Conservation (phyloP, 1,284 basidiomycete species). For the Trichosporon inkin region DNA sequence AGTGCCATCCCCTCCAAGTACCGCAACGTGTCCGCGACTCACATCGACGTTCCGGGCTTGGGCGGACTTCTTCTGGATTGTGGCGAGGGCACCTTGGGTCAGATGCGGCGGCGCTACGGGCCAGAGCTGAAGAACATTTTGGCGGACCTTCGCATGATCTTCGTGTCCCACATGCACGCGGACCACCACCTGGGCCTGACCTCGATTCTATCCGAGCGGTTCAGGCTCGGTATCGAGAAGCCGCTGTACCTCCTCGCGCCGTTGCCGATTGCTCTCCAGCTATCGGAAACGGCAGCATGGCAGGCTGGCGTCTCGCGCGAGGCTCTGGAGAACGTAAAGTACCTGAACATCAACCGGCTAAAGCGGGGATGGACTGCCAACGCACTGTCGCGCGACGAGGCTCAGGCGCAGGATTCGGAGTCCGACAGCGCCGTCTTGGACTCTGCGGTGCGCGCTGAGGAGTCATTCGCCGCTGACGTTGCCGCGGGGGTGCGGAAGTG, state of each 20-base stretch:
- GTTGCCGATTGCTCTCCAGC: slow-evolving; percentile 41
- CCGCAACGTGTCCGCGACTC: slow-evolving; percentile 75
- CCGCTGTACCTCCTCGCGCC: slow-evolving; percentile 64
- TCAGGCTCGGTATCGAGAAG: slow-evolving; percentile 55
- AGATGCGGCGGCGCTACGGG: slow-evolving; percentile 75
- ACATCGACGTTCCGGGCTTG: slow-evolving; percentile 64
- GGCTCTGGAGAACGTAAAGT: slow-evolving; percentile 41
- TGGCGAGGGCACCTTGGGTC: slow-evolving; percentile 89
- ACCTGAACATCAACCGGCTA: slow-evolving; percentile 33
- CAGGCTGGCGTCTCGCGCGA: slow-evolving; percentile 26
- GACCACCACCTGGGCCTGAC: slow-evolving; percentile 88
- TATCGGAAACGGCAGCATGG: slow-evolving; percentile 49
- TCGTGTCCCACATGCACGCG: slow-evolving; percentile 84
- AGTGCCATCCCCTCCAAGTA: slow-evolving; percentile 79
- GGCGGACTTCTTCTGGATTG: slow-evolving; percentile 79
- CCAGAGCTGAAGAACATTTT: slow-evolving; percentile 56
- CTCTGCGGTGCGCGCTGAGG: slow-evolving; percentile 1
- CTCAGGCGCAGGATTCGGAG: not conserved
- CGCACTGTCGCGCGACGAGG: not conserved
- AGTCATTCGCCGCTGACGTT: slow-evolving; percentile 16
- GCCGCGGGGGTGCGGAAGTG: slow-evolving; percentile 23
- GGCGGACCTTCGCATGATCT: slow-evolving; percentile 71
- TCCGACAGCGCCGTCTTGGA: not conserved
- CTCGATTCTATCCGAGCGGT: slow-evolving; percentile 68
- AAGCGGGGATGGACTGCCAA: not conserved